These are phyloP conservation scores for Calvatia gigantea DNA, from an alignment of 768 basidiomycete genomes.

Conservation along the genomic window DNA sequence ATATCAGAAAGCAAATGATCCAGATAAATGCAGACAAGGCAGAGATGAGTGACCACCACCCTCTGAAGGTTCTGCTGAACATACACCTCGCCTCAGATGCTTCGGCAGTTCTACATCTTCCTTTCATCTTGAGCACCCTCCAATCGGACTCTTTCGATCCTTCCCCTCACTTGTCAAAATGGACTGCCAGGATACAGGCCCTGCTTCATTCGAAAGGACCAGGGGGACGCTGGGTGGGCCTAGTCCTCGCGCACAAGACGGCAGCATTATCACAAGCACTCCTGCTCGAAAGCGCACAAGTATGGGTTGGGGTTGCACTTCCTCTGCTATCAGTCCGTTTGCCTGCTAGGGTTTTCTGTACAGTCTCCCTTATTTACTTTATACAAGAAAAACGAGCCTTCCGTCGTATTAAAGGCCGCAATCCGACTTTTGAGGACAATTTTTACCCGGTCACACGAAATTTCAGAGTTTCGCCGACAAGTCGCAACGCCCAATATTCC, in stretches of 20 bases:
- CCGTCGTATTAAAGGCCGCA: conserved; percentile 55
- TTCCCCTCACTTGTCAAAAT: conserved; percentile 70
- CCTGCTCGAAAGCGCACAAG: conserved; percentile 68
- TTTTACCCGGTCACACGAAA: conserved; percentile 54
- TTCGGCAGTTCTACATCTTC: conserved; percentile 54
- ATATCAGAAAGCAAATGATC: not conserved
- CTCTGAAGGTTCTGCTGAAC: conserved; percentile 63
- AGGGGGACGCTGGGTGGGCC: conserved; percentile 77
- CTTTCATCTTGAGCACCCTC: conserved; percentile 56
- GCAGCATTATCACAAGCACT: conserved; percentile 51
- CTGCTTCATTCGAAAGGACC: conserved; percentile 75
- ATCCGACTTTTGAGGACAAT: conserved; percentile 63
- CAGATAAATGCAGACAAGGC: not conserved
- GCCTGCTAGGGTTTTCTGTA: conserved; percentile 19
- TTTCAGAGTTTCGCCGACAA: conserved; percentile 83
- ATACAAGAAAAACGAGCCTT: conserved; percentile 66
- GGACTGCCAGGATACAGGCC: conserved; percentile 70
- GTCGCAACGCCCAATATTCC: conserved; percentile 66
- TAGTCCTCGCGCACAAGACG: conserved; percentile 70
- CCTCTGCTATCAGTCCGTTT: conserved; percentile 68
- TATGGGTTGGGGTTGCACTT: conserved; percentile 65
- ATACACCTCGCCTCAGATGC: conserved; percentile 69
- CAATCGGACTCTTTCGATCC: conserved; percentile 49
- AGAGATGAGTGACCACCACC: conserved; percentile 45
- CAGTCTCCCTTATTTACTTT: conserved; percentile 19